These are phyloP conservation scores for Boletales sp. DNA, from an alignment of 768 basidiomycete genomes.

Conservation along the genomic window DNA sequence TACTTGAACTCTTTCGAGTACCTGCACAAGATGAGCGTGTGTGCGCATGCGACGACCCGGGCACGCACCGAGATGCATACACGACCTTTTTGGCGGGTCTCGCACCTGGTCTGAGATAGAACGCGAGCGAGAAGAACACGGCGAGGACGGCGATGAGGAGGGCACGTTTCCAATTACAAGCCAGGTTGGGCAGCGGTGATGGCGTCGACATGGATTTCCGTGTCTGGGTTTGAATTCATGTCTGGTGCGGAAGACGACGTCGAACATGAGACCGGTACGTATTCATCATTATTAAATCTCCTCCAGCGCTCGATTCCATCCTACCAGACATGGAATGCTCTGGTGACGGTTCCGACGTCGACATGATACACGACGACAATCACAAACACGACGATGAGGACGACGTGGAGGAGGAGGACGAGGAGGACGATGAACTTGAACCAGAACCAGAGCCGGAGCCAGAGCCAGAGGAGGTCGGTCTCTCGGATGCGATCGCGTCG, in stretches of 20 bases:
- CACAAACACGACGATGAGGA: conserved; percentile 25
- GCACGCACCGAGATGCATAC: conserved; percentile 59
- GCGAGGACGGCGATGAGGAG: conserved; percentile 40
- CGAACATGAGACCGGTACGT: no score
- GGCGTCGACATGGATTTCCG: background rate
- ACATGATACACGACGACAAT: no score
- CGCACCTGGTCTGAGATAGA: conserved; percentile 27
- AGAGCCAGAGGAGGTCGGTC: conserved; percentile 7
- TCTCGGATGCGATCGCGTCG: background rate
- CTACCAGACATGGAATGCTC: conserved; percentile 23
- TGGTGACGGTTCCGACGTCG: conserved; percentile 19
- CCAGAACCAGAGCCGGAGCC: conserved; percentile 24
- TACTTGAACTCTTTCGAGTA: conserved; percentile 83
- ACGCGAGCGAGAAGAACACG: conserved; percentile 43
- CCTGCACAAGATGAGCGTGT: conserved; percentile 36
- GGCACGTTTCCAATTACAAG: conserved; percentile 39
- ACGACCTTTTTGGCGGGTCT: conserved; percentile 44
- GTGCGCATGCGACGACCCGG: background rate
- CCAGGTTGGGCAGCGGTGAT: conserved; percentile 27
- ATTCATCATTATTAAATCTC: no score
- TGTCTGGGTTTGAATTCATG: conserved; percentile 22
- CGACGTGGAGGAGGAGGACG: conserved; percentile 29
- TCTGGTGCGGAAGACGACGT: background rate
- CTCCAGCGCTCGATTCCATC: no score
- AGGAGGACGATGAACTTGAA: conserved; percentile 33